Evolutionary conservation across 768 basidiomycete species (phyloP), one percentile per base, ranked within the genome.

Genomic region (Grammothele lineata): DNA sequence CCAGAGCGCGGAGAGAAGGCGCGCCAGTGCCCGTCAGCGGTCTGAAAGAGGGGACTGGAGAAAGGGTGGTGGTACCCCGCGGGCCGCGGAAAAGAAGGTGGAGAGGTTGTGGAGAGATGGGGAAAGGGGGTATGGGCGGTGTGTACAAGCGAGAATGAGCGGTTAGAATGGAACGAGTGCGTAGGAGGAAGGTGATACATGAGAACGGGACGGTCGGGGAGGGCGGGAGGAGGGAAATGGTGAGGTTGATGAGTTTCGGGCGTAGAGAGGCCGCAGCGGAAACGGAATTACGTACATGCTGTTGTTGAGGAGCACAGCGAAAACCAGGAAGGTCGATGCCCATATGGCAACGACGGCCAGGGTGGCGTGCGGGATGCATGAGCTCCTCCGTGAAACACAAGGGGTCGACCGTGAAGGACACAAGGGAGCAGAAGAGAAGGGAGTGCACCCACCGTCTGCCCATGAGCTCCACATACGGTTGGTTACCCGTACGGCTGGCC

Each of bases 391-490:
- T 36, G 8, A 8, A n/a, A 6, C 15, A 14, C n/a, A 36, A 36
- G 35, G 35, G 15, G 38, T 30, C 45, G 43, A 40, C 45, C 48
- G 23, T 47, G 27, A 25, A 41, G n/a, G n/a, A n/a, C n/a, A n/a
- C n/a, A 18, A 32, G 17, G n/a, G 21, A 37, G 35, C 14, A 30
- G 27, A 40, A 30, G 21, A 21, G 12, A 18, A 18, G 22, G 19
- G 12, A 25, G 40, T n/a, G 37, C 12, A 55, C 71, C 54, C 52
- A 81, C 83, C 82, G 74, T 65, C 78, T 72, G 41, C 90, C 86
- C 78, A 96, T 86, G 21, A 97, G 67, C 54, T 93, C 88, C 10
- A 90, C 83, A 57, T 87, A 92, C 1, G 90, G 88, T 62, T 93
- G 91, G 2, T 82, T 71, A 26, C 81, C 84, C 41, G 67, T 71